phyloP scores from a whole-genome alignment of 2,329 filamentous ascomycete genomes.

The Didymella lethalis region DNA sequence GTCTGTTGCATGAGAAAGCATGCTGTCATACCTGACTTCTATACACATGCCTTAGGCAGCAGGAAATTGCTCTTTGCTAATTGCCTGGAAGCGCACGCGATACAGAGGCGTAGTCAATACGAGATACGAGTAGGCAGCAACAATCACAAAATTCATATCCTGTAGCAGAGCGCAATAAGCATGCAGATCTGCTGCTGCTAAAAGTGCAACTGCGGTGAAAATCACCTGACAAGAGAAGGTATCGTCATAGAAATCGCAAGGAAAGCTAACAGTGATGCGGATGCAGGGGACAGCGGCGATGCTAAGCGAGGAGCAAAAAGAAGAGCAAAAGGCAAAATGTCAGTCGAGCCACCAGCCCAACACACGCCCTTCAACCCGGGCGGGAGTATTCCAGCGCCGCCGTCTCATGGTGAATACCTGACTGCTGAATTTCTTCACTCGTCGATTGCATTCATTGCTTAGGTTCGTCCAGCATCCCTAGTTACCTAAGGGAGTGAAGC shows the following conservation, averaged over 20 bases:
- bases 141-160: neutral
- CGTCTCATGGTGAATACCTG: slow-evolving; percentile 52
- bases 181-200: neutral
- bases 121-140: slow-evolving; percentile 6
- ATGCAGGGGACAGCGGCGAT: neutral
- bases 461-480: slow-evolving; percentile 52
- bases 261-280: neutral
- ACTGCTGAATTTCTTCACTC: slow-evolving; percentile 56
- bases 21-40: neutral
- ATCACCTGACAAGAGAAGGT: neutral
- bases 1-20: neutral
- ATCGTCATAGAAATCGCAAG: neutral
- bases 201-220: neutral
- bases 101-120: neutral
- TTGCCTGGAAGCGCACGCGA: neutral
- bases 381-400: slow-evolving; percentile 53
- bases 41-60: slow-evolving; percentile 5
- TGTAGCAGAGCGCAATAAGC: neutral
- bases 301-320: slow-evolving; percentile 18
- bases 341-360: slow-evolving; percentile 50
- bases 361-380: slow-evolving; percentile 46
- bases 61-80: neutral
- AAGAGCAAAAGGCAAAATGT: slow-evolving; percentile 34
- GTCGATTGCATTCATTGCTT: slow-evolving; percentile 54
- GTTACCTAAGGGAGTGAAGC: slow-evolving; percentile 53